Percentiles rank a stretch among this genome's conserved stretches.
These are phyloP conservation scores for Solanum hybrid DNA, from an alignment of 305 asterid species.

Conservation along the genomic window DNA sequence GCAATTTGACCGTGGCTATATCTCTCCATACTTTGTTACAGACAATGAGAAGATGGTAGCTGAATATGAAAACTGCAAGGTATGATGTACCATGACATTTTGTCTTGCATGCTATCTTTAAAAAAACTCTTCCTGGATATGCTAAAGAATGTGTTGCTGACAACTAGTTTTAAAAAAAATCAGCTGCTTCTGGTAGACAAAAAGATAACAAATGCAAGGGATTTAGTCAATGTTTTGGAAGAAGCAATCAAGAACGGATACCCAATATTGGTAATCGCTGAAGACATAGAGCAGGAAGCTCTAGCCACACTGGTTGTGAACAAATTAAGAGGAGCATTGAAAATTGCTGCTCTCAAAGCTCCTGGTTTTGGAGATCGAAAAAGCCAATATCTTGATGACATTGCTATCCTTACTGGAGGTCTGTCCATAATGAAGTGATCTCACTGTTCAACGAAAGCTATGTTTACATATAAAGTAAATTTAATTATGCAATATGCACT, in stretches of 20 bases:
- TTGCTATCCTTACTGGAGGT: slow-evolving; percentile 87
- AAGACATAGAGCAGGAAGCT: slow-evolving; percentile 94
- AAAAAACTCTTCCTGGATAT: background rate
- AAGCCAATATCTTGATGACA: slow-evolving; percentile 84
- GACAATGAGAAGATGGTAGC: slow-evolving; percentile 84
- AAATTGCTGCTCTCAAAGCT: slow-evolving; percentile 89
- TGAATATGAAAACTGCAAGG: slow-evolving; percentile 92
- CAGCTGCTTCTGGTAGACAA: slow-evolving; percentile 80
- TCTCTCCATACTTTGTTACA: slow-evolving; percentile 81
- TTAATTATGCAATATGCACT: background rate
- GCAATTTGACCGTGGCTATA: slow-evolving; percentile 93
- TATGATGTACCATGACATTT: slow-evolving; percentile 4
- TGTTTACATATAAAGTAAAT: background rate
- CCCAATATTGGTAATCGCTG: slow-evolving; percentile 69
- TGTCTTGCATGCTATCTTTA: background rate
- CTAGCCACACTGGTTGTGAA: slow-evolving; percentile 87
- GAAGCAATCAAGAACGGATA: slow-evolving; percentile 77
- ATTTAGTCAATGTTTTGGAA: slow-evolving; percentile 64
- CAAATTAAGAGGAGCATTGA: slow-evolving; percentile 81
- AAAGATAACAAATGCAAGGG: slow-evolving; percentile 86
- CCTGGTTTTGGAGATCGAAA: slow-evolving; percentile 95
- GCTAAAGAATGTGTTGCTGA: background rate
- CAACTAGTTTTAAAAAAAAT: background rate
- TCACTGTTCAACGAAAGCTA: background rate
- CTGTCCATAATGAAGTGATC: background rate